Conservation (phyloP, 441 rosid genomes). For the Metrosideros polymorpha region DNA sequence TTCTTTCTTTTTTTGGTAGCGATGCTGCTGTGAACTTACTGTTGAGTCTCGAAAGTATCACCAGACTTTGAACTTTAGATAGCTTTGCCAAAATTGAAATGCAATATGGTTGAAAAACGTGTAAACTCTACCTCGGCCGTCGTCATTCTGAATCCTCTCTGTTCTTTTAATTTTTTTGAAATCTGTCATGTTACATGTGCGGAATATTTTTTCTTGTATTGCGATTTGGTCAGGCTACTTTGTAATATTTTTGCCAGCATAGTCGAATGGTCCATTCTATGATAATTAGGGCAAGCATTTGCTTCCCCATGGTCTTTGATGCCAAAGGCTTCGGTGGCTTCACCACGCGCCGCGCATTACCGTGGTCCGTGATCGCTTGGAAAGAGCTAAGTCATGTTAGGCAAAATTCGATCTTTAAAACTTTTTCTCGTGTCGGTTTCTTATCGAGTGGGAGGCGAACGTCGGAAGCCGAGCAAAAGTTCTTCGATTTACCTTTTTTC, state of each 20-base stretch:
- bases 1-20: background rate
- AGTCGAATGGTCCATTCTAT: background rate
- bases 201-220: background rate
- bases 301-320: no score
- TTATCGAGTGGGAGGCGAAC: background rate
- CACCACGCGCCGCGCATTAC: background rate
- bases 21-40: background rate
- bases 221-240: background rate
- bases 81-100: background rate
- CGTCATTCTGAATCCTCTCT: no score
- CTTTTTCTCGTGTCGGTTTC: background rate
- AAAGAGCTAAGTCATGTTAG: background rate
- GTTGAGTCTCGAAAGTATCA: background rate
- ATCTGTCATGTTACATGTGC: background rate
- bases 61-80: background rate
- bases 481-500: background rate
- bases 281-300: background rate
- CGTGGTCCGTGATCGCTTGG: background rate
- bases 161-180: background rate
- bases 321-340: background rate
- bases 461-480: background rate
- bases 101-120: background rate
- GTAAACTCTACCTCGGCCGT: background rate
- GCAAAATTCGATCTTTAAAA: background rate
- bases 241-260: background rate